Evolutionary conservation across 2,329 filamentous ascomycete species (phyloP).

Genomic region (Blumeria hordei): DNA sequence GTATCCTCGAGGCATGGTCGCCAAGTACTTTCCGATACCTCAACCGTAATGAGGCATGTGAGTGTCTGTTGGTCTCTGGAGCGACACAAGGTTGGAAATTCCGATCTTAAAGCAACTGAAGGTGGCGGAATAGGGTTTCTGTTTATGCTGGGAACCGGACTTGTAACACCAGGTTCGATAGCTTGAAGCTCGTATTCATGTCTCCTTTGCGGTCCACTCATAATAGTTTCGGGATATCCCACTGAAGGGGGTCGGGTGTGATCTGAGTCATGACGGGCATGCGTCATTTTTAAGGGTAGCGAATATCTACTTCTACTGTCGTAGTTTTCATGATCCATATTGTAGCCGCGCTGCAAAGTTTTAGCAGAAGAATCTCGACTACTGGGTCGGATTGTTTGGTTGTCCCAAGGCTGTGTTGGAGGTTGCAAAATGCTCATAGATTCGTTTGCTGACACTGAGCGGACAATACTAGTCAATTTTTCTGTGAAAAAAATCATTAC

Average conservation of each 20-base stretch:
- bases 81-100: constrained; percentile 81
- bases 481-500: constrained; percentile 26
- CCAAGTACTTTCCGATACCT: constrained; percentile 87
- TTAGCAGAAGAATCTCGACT: constrained; percentile 20
- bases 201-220: constrained; percentile 42
- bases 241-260: constrained; percentile 46
- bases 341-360: constrained; percentile 16
- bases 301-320: constrained; percentile 17
- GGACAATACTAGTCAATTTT: constrained; percentile 83
- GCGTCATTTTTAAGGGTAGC: constrained; percentile 15
- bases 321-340: constrained; percentile 4
- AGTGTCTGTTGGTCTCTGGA: constrained; percentile 87
- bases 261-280: constrained; percentile 58
- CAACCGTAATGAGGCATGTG: constrained; percentile 81
- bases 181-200: constrained; percentile 93
- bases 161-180: constrained; percentile 69
- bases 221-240: constrained; percentile 56
- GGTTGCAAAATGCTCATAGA: constrained; percentile 18
- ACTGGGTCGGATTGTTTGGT: constrained; percentile 27
- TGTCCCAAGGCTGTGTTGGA: constrained; percentile 47
- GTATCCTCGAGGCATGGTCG: constrained; percentile 63
- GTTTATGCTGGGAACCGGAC: constrained; percentile 38
- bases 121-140: constrained; percentile 80
- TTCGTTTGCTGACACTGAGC: constrained; percentile 51
- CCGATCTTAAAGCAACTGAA: constrained; percentile 80